A percentile compares a stretch with the other conserved stretches of the same genome.
phyloP scores from a whole-genome alignment of 352 stramenopile species.

The Phytophthora tentaculata region DNA sequence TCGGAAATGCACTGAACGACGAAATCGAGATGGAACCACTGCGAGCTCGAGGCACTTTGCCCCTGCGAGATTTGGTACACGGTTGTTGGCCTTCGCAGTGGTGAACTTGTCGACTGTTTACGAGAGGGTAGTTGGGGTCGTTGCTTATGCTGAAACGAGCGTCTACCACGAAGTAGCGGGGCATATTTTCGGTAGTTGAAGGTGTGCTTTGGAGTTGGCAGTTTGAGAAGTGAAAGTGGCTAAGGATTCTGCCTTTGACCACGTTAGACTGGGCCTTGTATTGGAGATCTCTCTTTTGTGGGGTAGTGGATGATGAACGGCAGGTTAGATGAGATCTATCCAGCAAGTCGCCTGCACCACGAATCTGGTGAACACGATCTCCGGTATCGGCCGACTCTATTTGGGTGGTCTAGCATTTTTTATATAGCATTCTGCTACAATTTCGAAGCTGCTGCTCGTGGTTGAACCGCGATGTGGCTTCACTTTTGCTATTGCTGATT shows the following conservation, averaged over 20 bases:
- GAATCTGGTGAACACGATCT: slow-evolving; percentile 1
- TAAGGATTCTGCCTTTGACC: not conserved
- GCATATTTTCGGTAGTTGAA: slow-evolving; percentile 11
- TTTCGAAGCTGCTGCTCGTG: slow-evolving; percentile 18
- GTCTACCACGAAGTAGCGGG: slow-evolving; percentile 37
- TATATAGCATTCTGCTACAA: not conserved
- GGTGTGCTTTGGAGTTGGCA: not conserved
- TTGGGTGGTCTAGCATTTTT: slow-evolving; percentile 8
- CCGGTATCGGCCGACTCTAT: slow-evolving; percentile 17
- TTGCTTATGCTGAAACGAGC: slow-evolving; percentile 33
- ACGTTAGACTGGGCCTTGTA: slow-evolving; percentile 5
- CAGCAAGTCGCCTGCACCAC: slow-evolving; percentile 20
- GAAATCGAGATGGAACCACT: slow-evolving; percentile 36
- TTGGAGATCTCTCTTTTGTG: slow-evolving; percentile 21
- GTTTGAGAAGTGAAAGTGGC: slow-evolving; percentile 19
- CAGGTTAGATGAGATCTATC: slow-evolving; percentile 27
- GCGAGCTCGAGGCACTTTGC: slow-evolving; percentile 22
- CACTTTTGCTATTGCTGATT: slow-evolving; percentile 4
- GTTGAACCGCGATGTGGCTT: not conserved
- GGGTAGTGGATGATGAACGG: not conserved
- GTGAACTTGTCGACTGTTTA: not conserved
- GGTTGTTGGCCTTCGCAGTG: slow-evolving; percentile 1
- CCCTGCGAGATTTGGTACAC: slow-evolving; percentile 6
- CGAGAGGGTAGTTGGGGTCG: slow-evolving; percentile 6
- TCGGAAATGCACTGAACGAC: slow-evolving; percentile 9